Base-by-base conservation (phyloP, 2,329 filamentous ascomycete genomes). In the Pseudogymnoascus sp. region DNA sequence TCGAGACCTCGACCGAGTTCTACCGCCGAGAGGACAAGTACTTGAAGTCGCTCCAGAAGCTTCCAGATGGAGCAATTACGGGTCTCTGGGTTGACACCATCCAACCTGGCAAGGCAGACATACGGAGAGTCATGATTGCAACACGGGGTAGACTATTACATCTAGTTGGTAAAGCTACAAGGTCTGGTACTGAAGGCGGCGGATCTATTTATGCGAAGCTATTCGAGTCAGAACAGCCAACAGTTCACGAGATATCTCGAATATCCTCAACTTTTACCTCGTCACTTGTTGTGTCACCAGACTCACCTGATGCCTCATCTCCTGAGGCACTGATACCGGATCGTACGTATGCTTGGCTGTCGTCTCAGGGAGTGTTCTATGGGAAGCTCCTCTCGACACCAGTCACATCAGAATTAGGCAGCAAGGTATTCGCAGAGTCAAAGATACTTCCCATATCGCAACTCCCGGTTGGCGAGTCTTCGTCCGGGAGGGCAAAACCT, bases 21-120 rank as follows among this genome's bases (percentile, higher is more conserved):
- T 98, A 97, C 76, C 85, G 91, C 68, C 89, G 93, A 72, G 93
- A 98, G 75, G 95, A 99, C 74, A 92, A 91, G 76, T 96, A 96
- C 74, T 77, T 96, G 65, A 93, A 93, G 75, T 84, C 82, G 37
- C 82, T 99, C 19, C 92, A 93, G 74, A 93, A 89, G 72, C 83
- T 92, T 6, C 84, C 88, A 1, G 92, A 96, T 74, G 90, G 89
- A 0, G 86, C 93, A 0, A 84, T 98, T 37, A 91, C 90, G 0
- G 95, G 95, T 1, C 73, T 98, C 14, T 96, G 91, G 86, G 88
- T 89, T 8, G 93, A 98, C 70, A 80, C 83, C 38, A 77, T 96
- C 40, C 78, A 81, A 35, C 78, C 79, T 38, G 85, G 84, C n/a
- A 81, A 85, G 68, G 76, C 84, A 6, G 93, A 97, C 69, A 76